Percentiles rank a stretch among this genome's conserved stretches.
Evolutionary conservation across 257 asterid genomes (phyloP).

Genomic region (Voacanga thouarsii): DNA sequence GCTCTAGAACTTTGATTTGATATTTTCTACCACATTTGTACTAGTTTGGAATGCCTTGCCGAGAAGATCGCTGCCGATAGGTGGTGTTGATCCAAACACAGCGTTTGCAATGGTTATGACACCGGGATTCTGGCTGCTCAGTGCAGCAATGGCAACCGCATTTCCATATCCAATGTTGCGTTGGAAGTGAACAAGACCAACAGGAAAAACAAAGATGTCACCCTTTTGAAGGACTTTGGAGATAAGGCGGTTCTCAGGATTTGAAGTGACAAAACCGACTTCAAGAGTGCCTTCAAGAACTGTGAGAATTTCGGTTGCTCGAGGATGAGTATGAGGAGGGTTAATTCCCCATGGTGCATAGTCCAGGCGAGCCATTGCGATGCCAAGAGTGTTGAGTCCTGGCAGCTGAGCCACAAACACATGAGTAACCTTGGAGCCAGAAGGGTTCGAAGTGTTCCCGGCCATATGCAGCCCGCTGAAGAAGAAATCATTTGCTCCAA

Average conservation of each 20-base stretch:
- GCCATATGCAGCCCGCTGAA: slow-evolving; percentile 33
- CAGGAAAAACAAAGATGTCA: slow-evolving; percentile 16
- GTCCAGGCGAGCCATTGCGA: slow-evolving; percentile 10
- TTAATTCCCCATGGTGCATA: slow-evolving; percentile 2
- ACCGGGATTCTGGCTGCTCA: slow-evolving; percentile 22
- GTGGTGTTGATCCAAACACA: slow-evolving; percentile 19
- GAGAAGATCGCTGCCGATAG: slow-evolving; percentile 4
- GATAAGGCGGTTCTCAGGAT: slow-evolving; percentile 16
- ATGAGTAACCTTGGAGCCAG: slow-evolving; percentile 13
- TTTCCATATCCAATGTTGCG: slow-evolving; percentile 9
- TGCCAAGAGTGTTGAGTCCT: slow-evolving; percentile 22
- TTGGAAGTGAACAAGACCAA: slow-evolving; percentile 23
- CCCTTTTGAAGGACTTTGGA: slow-evolving; percentile 13
- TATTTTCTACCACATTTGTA: not conserved
- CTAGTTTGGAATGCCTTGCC: slow-evolving; percentile 22
- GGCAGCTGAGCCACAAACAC: slow-evolving; percentile 3
- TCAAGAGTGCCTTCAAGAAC: slow-evolving; percentile 13
- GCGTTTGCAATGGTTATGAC: not conserved
- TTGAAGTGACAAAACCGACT: slow-evolving; percentile 20
- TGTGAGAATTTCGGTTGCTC: slow-evolving; percentile 16
- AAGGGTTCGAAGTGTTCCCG: slow-evolving; percentile 32
- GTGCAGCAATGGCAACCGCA: slow-evolving; percentile 20
- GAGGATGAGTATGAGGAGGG: slow-evolving; percentile 21
- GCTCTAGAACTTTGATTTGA: slow-evolving; percentile 9
- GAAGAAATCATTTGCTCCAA: slow-evolving; percentile 22